Evolutionary conservation across 306 rosid genomes (phyloP).

Genomic region (Herpetospermum pedunculosum): DNA sequence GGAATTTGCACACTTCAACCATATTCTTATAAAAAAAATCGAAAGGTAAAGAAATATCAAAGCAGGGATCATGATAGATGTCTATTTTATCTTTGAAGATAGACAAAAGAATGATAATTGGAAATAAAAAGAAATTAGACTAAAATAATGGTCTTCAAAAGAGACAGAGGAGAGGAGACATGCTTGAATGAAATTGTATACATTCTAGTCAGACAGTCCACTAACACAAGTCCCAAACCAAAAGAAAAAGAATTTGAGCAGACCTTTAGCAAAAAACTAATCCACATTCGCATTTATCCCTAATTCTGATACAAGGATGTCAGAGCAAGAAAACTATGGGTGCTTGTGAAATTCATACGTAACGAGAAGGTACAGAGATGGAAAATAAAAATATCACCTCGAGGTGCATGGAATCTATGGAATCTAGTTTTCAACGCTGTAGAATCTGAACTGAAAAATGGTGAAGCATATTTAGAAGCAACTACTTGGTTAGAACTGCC

Average conservation of each 20-base stretch:
- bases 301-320: background rate
- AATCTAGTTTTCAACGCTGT: slow-evolving; percentile 35
- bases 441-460: slow-evolving; percentile 60
- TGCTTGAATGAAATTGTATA: background rate
- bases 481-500: slow-evolving; percentile 49
- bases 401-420: slow-evolving; percentile 38
- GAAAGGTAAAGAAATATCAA: background rate
- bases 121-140: background rate
- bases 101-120: background rate
- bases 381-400: slow-evolving; percentile 35
- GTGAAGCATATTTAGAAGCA: slow-evolving; percentile 71
- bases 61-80: background rate
- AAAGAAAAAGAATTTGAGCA: background rate
- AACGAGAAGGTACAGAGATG: background rate
- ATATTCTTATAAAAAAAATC: background rate
- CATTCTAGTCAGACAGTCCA: background rate
- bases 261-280: background rate
- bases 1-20: background rate
- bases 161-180: background rate
- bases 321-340: background rate
- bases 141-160: background rate
- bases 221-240: background rate
- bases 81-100: background rate
- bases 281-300: background rate
- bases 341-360: background rate